These are phyloP conservation scores for Cladosporium sp. DNA, from an alignment of 2,329 filamentous ascomycete species.

Conservation along the genomic window DNA sequence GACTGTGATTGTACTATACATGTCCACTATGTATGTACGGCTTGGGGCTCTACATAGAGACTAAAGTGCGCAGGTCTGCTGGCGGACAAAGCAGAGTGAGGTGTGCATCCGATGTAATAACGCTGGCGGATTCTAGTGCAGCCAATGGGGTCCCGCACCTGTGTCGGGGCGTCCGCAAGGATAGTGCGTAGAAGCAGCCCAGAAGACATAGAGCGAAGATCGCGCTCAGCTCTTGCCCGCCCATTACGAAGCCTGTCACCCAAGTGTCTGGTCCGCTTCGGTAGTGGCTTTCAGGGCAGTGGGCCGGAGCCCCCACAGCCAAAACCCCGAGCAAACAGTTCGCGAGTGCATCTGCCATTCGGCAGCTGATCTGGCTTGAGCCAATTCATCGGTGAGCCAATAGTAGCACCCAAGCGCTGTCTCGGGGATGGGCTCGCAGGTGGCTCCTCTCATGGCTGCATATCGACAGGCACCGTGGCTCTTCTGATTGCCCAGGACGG, in stretches of 20 bases:
- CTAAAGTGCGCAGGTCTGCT: background rate
- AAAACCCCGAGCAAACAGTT: constrained; percentile 10
- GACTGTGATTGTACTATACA: background rate
- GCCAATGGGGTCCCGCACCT: background rate
- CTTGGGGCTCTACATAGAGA: background rate
- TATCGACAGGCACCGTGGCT: constrained; percentile 8
- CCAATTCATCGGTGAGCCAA: constrained; percentile 7
- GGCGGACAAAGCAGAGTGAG: background rate
- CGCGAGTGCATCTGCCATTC: constrained; percentile 7
- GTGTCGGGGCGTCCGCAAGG: background rate
- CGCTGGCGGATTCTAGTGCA: background rate
- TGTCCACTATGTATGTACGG: background rate
- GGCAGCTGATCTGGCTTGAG: constrained; percentile 12
- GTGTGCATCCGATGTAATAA: background rate
- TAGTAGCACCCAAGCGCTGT: constrained; percentile 8
- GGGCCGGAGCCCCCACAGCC: constrained; percentile 5
- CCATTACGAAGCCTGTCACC: constrained; percentile 3
- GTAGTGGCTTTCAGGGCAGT: constrained; percentile 2
- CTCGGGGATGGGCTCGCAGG: constrained; percentile 5
- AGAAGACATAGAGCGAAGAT: constrained; percentile 6
- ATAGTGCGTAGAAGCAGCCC: background rate
- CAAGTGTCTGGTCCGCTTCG: constrained; percentile 7
- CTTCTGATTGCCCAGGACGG: constrained; percentile 5
- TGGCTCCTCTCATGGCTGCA: constrained; percentile 9
- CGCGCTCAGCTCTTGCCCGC: constrained; percentile 6